A percentile compares a stretch with the other conserved stretches of the same genome.
phyloP scores from a whole-genome alignment of 257 asterid species.

The Thymus quinquecostatus region DNA sequence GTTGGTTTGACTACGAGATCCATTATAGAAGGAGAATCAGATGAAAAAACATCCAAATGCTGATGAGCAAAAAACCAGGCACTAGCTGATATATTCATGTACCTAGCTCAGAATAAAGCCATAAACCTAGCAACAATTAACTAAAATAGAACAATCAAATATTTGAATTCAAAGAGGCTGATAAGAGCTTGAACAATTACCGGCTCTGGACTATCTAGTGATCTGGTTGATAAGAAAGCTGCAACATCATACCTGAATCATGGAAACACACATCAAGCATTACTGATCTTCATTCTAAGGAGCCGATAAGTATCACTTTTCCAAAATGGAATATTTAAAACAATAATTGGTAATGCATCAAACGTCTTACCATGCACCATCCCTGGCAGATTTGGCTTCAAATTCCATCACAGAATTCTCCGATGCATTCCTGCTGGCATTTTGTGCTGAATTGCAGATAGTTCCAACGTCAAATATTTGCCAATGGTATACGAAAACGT shows the following conservation, averaged over 20 bases:
- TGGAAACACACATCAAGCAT: slow-evolving; percentile 15
- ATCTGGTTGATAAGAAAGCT: slow-evolving; percentile 65
- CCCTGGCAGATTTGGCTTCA: slow-evolving; percentile 95
- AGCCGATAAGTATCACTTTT: background rate
- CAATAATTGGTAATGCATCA: slow-evolving; percentile 2
- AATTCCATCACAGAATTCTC: slow-evolving; percentile 80
- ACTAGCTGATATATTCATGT: background rate
- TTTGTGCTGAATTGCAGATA: slow-evolving; percentile 42
- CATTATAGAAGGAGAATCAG: slow-evolving; percentile 6
- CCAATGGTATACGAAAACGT: background rate
- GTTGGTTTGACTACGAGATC: slow-evolving; percentile 3
- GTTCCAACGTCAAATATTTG: slow-evolving; percentile 1
- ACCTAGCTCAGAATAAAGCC: slow-evolving; percentile 17
- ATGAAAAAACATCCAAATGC: background rate
- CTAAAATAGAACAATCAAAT: slow-evolving; percentile 22
- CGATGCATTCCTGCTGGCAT: slow-evolving; percentile 52
- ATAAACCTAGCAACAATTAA: slow-evolving; percentile 20
- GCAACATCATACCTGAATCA: slow-evolving; percentile 82
- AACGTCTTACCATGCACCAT: slow-evolving; percentile 92
- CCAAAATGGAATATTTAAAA: slow-evolving; percentile 17
- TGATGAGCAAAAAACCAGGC: background rate
- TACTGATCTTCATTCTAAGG: slow-evolving; percentile 16
- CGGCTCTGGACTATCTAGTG: slow-evolving; percentile 77
- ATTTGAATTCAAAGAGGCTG: slow-evolving; percentile 25
- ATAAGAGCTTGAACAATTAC: slow-evolving; percentile 54